Percentiles rank a stretch among this genome's conserved stretches.
Conservation (phyloP, 1,284 basidiomycete genomes). For the Psilocybe mexicana region DNA sequence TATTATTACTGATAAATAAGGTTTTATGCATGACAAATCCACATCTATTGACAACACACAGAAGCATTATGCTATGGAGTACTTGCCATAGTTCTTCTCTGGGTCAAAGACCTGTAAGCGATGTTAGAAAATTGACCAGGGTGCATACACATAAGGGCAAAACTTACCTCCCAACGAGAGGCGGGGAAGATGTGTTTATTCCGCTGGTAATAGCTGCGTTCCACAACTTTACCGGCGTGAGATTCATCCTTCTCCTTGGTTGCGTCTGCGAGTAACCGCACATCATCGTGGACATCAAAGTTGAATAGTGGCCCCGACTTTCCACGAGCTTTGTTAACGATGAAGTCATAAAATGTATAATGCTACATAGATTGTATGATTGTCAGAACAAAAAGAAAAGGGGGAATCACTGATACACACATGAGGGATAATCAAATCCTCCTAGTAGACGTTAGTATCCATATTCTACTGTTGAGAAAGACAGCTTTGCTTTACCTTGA, state of each 20-base stretch:
- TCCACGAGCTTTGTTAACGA: conserved; percentile 96
- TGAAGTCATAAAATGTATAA: conserved; percentile 98
- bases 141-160: not conserved
- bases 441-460: conserved; percentile 45
- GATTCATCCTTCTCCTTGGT: conserved; percentile 98
- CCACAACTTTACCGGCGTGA: conserved; percentile 98
- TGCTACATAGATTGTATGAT: conserved; percentile 58
- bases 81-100: conserved; percentile 88
- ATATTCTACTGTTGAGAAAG: not conserved
- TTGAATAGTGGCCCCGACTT: conserved; percentile 98
- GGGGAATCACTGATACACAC: conserved; percentile 38
- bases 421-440: conserved; percentile 94
- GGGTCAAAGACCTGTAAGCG: conserved; percentile 78
- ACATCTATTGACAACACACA: too few species aligned
- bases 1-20: too few species aligned
- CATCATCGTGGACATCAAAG: conserved; percentile 99
- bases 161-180: conserved; percentile 85
- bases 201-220: conserved; percentile 93
- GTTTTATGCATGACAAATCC: too few species aligned
- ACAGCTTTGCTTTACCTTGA: conserved; percentile 69
- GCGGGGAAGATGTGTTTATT: conserved; percentile 99
- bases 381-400: not conserved
- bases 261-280: conserved; percentile 93
- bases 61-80: conserved; percentile 54
- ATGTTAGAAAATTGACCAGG: conserved; percentile 5